Evolutionary conservation across 495 filamentous ascomycete genomes (phyloP), one percentile per base, ranked within the genome.

Genomic region (Extremus antarcticus): DNA sequence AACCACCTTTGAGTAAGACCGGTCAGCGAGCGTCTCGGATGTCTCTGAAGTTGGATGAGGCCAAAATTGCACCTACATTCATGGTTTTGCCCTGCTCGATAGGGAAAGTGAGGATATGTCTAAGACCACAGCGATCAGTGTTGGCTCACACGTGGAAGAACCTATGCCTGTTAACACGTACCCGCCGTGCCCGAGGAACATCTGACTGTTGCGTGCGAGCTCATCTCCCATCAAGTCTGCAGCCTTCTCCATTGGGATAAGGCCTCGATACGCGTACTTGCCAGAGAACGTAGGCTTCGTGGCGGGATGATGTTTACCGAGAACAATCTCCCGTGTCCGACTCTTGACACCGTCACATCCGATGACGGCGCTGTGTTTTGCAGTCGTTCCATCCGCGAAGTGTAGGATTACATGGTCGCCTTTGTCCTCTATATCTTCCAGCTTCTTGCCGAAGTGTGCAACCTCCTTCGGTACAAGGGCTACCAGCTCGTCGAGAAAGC

Each of bases 51-150:
- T n/a, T n/a, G n/a, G n/a, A n/a, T n/a, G n/a, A n/a, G 3, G 60
- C 63, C 25, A 25, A 20, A 68, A 75, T 73, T 59, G 78, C 63
- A 65, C 71, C 57, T 68, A 81, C 74, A 58, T 88, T 87, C 59
- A 86, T 78, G 11, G 76, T 79, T 60, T 76, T 69, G 3, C 79
- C 83, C 20, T 76, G 72, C 62, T 80, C 77, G 25, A 87, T 83
- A 0, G 84, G 83, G 62, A 81, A 86, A 0, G 82, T 85, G 16
- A 86, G 71, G 0, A 79, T 66, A 58, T 84, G 80, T 0, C 72
- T n/a, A n/a, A n/a, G n/a, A n/a, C n/a, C n/a, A n/a, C n/a, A n/a
- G n/a, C n/a, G n/a, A n/a, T n/a, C n/a, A n/a, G n/a, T n/a, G n/a
- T n/a, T n/a, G n/a, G n/a, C n/a, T n/a, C n/a, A n/a, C n/a, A n/a